Evolutionary conservation across 148 eudicot species (phyloP), one percentile per base, ranked within the genome.

Genomic region (Chenopodium berlandieri): DNA sequence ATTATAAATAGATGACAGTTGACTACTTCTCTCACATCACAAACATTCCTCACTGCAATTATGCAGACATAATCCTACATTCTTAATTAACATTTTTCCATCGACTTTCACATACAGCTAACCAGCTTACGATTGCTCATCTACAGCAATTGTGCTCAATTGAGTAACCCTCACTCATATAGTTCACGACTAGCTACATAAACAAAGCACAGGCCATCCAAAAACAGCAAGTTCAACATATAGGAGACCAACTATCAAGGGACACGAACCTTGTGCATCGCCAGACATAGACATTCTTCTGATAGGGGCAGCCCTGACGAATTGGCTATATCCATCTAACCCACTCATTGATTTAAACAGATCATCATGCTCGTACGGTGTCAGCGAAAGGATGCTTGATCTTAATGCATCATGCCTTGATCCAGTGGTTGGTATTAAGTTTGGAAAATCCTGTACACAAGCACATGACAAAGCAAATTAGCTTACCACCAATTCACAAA

Each of bases 221-320:
- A 31, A 54, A 13, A 79, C 48, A 71, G 37, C 54, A 70, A 56
- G 12, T 7, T 48, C 37, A 48, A 32, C 63, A 31, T 6, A 40
- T 19, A 25, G 7, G 23, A 80, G 22, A 40, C 3, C 46, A 44
- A 37, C 10, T 25, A 50, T 69, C 17, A 20, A 54, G 60, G 58
- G 82, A 84, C 71, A 40, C 32, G 63, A 78, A 93, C 93, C 93
- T 91, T 88, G 89, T 65, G 82, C 75, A 71, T 90, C 88, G 25
- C 83, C 79, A 71, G 83, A 82, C 32, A 85, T 81, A 75, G 83
- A 84, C 86, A 81, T 90, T 81, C 72, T 79, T 68, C 66, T 56
- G 50, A 83, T 76, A 58, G 90, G 85, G 60, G 87, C 85, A 70
- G 83, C 76, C 75, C 58, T 82, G 58, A 83, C 81, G 75, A 86